Conservation (phyloP, 805 yeast species). For the Yamadazyma sp. region DNA sequence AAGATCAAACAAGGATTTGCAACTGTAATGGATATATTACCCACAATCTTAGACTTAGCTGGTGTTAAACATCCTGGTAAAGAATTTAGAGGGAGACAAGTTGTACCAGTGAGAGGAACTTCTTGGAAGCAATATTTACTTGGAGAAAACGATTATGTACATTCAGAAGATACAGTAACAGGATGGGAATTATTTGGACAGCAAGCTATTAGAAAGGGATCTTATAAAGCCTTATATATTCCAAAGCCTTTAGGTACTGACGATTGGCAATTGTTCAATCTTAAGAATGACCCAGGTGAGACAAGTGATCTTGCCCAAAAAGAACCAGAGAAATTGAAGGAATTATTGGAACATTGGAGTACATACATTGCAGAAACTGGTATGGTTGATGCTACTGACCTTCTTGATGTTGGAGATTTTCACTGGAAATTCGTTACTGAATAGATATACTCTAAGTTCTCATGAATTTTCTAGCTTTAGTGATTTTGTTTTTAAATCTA, state of each 20-base stretch:
- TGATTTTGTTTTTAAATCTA: conserved; percentile 3
- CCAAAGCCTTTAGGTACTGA: conserved; percentile 49
- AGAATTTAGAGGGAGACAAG: conserved; percentile 38
- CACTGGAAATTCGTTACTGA: too few species aligned
- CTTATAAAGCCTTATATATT: conserved; percentile 45
- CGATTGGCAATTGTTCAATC: conserved; percentile 47
- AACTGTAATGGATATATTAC: conserved; percentile 60
- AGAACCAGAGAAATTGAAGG: conserved; percentile 35
- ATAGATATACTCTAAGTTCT: too few species aligned
- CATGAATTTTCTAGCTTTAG: background rate
- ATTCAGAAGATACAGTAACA: conserved; percentile 41
- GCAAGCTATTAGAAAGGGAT: conserved; percentile 51
- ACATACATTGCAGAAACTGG: conserved; percentile 53
- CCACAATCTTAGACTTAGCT: conserved; percentile 52
- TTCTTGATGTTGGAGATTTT: conserved; percentile 1
- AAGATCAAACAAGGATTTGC: conserved; percentile 37
- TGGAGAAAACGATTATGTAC: conserved; percentile 26
- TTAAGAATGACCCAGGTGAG: conserved; percentile 50
- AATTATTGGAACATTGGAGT: conserved; percentile 47
- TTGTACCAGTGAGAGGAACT: conserved; percentile 44
- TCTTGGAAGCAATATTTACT: conserved; percentile 42
- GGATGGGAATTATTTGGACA: conserved; percentile 63
- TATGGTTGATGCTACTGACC: conserved; percentile 26
- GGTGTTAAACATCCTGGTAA: conserved; percentile 43
- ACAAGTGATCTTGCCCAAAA: conserved; percentile 39